These are phyloP conservation scores for Penicillium maclennaniae DNA, from an alignment of 495 filamentous ascomycete genomes.

Conservation along the genomic window DNA sequence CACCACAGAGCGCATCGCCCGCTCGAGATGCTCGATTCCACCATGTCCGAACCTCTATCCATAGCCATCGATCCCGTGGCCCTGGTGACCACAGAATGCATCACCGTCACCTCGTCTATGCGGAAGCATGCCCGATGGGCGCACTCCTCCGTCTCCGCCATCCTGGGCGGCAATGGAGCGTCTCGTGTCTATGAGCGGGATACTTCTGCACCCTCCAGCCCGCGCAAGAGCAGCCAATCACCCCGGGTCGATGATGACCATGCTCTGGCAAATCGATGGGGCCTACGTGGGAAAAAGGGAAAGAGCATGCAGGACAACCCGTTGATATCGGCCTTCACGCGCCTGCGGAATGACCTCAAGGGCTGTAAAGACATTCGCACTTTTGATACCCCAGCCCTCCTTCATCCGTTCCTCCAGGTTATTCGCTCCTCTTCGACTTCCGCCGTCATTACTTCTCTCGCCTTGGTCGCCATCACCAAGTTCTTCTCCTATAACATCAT, in stretches of 20 bases:
- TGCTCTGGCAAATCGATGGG: slow-evolving; percentile 68
- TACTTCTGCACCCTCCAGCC: slow-evolving; percentile 36
- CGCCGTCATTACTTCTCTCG: slow-evolving; percentile 91
- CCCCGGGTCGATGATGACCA: slow-evolving; percentile 45
- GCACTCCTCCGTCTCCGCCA: slow-evolving; percentile 93
- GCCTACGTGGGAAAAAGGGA: slow-evolving; percentile 90
- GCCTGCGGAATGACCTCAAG: slow-evolving; percentile 81
- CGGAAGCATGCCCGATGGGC: slow-evolving; percentile 96
- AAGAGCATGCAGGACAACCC: slow-evolving; percentile 99
- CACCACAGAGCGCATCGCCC: slow-evolving; percentile 24
- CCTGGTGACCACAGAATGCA: slow-evolving; percentile 97
- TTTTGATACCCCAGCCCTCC: slow-evolving; percentile 84
- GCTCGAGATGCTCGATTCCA: slow-evolving; percentile 27
- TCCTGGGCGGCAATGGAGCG: slow-evolving; percentile 75
- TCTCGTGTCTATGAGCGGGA: slow-evolving; percentile 44
- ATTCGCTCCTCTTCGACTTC: slow-evolving; percentile 95
- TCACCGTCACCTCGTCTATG: slow-evolving; percentile 96
- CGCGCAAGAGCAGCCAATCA: slow-evolving; percentile 28
- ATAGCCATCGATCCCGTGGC: slow-evolving; percentile 94
- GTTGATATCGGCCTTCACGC: slow-evolving; percentile 90
- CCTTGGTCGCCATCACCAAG: slow-evolving; percentile 92
- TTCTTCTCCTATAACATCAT: slow-evolving; percentile 96
- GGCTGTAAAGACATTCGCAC: slow-evolving; percentile 88
- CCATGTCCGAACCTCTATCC: slow-evolving; percentile 41
- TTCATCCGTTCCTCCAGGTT: slow-evolving; percentile 96